Base-by-base conservation (phyloP, 2,329 filamentous ascomycete species). In the Alternaria ethzedia region DNA sequence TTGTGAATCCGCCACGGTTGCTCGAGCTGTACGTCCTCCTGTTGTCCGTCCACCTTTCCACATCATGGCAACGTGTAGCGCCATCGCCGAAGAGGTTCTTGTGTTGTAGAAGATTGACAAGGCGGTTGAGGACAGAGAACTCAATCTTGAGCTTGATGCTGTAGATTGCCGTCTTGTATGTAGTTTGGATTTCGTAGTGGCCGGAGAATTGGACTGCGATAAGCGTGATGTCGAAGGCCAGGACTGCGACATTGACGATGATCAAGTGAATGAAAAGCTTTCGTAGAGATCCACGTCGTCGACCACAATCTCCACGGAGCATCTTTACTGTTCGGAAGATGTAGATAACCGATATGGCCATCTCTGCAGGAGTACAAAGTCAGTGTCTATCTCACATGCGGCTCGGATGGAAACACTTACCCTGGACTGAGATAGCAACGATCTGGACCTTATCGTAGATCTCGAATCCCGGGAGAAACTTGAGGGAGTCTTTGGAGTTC, bases 71-170 rank as follows among this genome's bases (percentile, higher is more conserved):
- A 11, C 36, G 36, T 17, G 36, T 41, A 41, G 36, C 43, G 44
- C 25, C 15, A 25, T 58, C 50, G 32, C 56, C 41, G 25, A 58
- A 36, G 5, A 51, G 23, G 15, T 58, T 47, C 21, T 51, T 58
- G 17, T 58, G 56, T 25, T 52, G 32, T n/a, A 58, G 46, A n/a
- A 58, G 43, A 17, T 47, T 58, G 25, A 58, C 56, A 15, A 74
- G 67, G 36, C 57, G 61, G 54, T 86, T 81, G 20, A 88, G 74
- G 58, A 88, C 82, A 17, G 83, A 82, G 64, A 84, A 83, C 71
- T 88, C 86, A 20, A 86, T 79, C 65, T 86, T 84, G 23, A 86
- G 75, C 65, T 83, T 83, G 63, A 82, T 66, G 60, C 78, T 79
- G 67, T 82, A 83, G 3, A 80, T 75, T 7, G 81, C 78, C 7